Evolutionary conservation across 2,329 filamentous ascomycete genomes (phyloP).

Genomic region (Epichloe gansuensis): DNA sequence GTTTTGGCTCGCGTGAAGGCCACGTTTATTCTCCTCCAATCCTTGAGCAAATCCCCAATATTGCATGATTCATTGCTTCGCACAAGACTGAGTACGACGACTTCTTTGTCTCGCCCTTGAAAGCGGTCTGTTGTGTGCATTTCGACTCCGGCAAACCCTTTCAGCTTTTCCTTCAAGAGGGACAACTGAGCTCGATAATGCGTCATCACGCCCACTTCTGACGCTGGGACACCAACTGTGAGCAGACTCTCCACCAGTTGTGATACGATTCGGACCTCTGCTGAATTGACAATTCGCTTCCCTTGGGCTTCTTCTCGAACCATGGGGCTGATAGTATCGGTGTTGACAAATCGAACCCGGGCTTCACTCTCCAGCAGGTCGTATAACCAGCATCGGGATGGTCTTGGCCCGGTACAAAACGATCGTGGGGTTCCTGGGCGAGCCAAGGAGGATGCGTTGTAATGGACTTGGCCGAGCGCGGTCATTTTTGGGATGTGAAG

Average conservation of each 20-base stretch:
- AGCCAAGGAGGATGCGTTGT: conserved; percentile 35
- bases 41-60: conserved; percentile 84
- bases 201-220: conserved; percentile 86
- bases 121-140: conserved; percentile 97
- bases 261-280: conserved; percentile 65
- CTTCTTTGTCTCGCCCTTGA: conserved; percentile 91
- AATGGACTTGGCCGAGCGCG: conserved; percentile 47
- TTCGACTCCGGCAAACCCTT: conserved; percentile 54
- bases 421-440: conserved; percentile 29
- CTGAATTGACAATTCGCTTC: conserved; percentile 75
- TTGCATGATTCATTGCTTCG: conserved; percentile 69
- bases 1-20: conserved; percentile 87
- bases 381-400: conserved; percentile 59
- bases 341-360: conserved; percentile 82
- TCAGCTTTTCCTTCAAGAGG: conserved; percentile 62
- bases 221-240: conserved; percentile 57
- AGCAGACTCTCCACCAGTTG: conserved; percentile 76
- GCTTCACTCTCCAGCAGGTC: conserved; percentile 56
- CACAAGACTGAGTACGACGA: conserved; percentile 77
- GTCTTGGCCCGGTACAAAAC: conserved; percentile 43
- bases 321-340: conserved; percentile 55
- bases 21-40: conserved; percentile 91
- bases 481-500: conserved; percentile 56
- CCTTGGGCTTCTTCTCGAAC: conserved; percentile 65
- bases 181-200: conserved; percentile 91